Evolutionary conservation across 208 protist genomes (phyloP).

Genomic region (Hexamita inflata): DNA sequence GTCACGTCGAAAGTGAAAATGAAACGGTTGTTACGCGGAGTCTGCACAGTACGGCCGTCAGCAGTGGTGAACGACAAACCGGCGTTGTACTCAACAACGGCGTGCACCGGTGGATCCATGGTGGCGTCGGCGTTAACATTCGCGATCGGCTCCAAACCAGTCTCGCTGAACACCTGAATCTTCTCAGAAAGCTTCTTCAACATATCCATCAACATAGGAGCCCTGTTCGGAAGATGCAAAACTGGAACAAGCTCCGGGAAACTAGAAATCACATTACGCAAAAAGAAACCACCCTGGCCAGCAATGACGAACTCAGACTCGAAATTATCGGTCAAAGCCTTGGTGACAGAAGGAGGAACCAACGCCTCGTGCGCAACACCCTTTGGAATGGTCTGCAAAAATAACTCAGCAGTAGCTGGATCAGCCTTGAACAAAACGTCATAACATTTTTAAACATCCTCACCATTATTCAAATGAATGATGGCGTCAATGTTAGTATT

Average conservation of each 20-base stretch:
- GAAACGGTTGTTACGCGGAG: not conserved
- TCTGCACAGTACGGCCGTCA: not conserved
- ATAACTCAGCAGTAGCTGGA: no score
- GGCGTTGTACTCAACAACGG: not conserved
- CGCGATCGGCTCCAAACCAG: not conserved
- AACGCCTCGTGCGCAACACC: no score
- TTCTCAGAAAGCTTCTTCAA: slow-evolving; percentile 9
- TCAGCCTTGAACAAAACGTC: no score
- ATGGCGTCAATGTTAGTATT: no score
- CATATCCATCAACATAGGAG: not conserved
- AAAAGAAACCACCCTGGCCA: no score
- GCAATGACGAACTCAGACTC: no score
- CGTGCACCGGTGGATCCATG: not conserved
- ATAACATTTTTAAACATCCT: no score
- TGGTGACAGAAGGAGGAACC: no score
- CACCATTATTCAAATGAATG: no score
- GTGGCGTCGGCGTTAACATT: not conserved
- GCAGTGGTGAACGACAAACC: not conserved
- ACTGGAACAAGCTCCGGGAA: not conserved
- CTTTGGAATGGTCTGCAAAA: no score
- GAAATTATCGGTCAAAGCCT: no score
- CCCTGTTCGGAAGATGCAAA: not conserved
- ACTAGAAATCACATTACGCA: no score
- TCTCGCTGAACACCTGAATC: not conserved
- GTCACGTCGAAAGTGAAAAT: slow-evolving; percentile 17